Base-by-base conservation (phyloP, 169 alveolate species). In the Babesia bigemina region DNA sequence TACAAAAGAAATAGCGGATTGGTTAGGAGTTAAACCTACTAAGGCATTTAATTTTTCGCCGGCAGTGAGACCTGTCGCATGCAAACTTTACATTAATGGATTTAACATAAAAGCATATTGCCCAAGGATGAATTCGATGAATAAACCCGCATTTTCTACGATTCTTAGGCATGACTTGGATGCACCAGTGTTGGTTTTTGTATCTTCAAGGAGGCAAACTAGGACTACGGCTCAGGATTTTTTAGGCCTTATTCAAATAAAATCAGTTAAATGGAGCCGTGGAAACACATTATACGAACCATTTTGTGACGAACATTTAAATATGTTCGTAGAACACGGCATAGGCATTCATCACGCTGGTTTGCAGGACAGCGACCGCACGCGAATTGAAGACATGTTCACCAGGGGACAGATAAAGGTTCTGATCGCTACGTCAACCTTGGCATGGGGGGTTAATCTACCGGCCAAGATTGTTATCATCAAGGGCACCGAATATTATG, bases 371-470 rank as follows among this genome's bases (percentile, higher is more conserved):
- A 67, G 65, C 24, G 76, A 67, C 39, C 92, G 99, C 85, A 91
- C 90, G 63, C 92, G 97, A n/a, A 98, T 97, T 7, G 99, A 98
- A 84, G 93, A 94, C 49, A 91, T 98, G 78, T 98, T 97, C 78
- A 88, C 96, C 36, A 87, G 91, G 67, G 97, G 97, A 49, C 92
- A 93, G 63, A 96, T 97, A 50, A 88, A 95, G 84, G 95, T 98
- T 28, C 86, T 98, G 65, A 97, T 98, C 29, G 96, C 99, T 39
- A 98, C 99, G 4, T 93, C 99, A 28, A 98, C 99, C 26, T 94
- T 98, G 48, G 99, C 99, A 21, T 98, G 99, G 99, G 99, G 99
- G 33, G 99, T 98, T 45, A 98, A 98, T 86, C 94, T 98, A 79
- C 99, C 99, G 3, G 99, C 99, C 4, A 98, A 98, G 85, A 89